phyloP scores from a whole-genome alignment of 2,329 filamentous ascomycete species.

The Lecanicillium sp. region DNA sequence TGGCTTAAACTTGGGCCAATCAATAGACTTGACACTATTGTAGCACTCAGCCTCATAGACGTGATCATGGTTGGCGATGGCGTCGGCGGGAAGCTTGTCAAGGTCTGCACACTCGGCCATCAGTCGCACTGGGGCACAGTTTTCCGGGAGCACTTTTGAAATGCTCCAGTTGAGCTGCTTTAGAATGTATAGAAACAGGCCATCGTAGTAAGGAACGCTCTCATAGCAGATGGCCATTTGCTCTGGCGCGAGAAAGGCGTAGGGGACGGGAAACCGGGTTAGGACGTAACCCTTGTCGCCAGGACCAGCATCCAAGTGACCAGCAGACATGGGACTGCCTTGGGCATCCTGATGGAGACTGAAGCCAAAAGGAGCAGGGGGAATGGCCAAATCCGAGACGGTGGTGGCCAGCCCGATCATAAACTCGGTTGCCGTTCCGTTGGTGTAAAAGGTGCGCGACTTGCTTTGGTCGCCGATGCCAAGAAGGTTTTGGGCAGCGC shows the following conservation, averaged over 20 bases:
- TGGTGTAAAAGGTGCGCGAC: slow-evolving; percentile 38
- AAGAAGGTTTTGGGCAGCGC: slow-evolving; percentile 31
- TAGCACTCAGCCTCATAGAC: slow-evolving; percentile 31
- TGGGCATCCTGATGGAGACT: slow-evolving; percentile 18
- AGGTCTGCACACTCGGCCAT: slow-evolving; percentile 35
- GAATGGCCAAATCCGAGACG: slow-evolving; percentile 32
- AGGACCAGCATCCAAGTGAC: slow-evolving; percentile 22
- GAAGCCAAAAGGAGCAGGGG: slow-evolving; percentile 30
- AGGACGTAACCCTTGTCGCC: slow-evolving; percentile 29
- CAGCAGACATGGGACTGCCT: slow-evolving; percentile 22
- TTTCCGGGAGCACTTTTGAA: slow-evolving; percentile 21
- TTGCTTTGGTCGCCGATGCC: slow-evolving; percentile 20
- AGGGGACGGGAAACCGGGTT: slow-evolving; percentile 25
- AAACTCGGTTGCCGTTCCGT: slow-evolving; percentile 33
- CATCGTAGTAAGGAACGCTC: slow-evolving; percentile 31
- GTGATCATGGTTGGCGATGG: slow-evolving; percentile 30
- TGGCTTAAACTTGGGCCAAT: slow-evolving; percentile 19
- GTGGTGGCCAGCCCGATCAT: slow-evolving; percentile 22
- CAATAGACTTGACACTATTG: slow-evolving; percentile 27
- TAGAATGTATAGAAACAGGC: slow-evolving; percentile 27
- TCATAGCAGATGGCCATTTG: slow-evolving; percentile 36
- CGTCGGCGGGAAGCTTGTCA: slow-evolving; percentile 17
- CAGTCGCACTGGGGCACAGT: slow-evolving; percentile 34
- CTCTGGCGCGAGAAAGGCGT: slow-evolving; percentile 21
- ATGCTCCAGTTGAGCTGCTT: slow-evolving; percentile 24